phyloP scores from a whole-genome alignment of 2,329 filamentous ascomycete species.

The Dichotomopilus funicola region DNA sequence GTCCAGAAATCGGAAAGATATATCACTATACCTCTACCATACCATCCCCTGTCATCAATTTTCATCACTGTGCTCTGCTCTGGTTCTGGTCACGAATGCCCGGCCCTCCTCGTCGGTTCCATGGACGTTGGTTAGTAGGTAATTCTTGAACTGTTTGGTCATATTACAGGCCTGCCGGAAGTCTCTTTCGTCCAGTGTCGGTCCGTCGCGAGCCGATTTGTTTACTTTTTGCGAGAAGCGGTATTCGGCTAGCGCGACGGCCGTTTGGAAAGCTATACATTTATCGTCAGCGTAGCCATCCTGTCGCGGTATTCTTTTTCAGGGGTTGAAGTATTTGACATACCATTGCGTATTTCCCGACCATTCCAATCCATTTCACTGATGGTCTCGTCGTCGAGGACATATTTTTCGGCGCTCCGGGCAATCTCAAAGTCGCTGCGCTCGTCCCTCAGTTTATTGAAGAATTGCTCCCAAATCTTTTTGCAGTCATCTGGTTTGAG shows the following conservation, averaged over 20 bases:
- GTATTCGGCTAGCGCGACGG: background rate
- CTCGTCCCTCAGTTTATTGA: background rate
- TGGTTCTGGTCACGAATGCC: too few relatives aligned
- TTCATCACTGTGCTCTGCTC: too few relatives aligned
- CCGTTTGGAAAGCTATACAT: background rate
- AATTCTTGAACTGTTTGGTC: background rate
- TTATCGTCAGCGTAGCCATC: too few relatives aligned
- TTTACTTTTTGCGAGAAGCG: background rate
- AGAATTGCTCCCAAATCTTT: background rate
- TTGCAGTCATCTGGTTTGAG: background rate
- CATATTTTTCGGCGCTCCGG: background rate
- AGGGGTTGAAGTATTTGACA: background rate
- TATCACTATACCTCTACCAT: too few relatives aligned
- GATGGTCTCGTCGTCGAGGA: background rate
- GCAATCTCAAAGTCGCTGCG: too few relatives aligned
- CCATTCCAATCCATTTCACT: background rate
- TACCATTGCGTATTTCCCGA: background rate
- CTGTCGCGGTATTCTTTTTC: background rate
- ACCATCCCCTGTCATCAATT: too few relatives aligned
- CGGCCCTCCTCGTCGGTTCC: too few relatives aligned
- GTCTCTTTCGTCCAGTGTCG: background rate
- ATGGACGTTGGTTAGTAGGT: background rate
- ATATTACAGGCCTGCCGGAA: background rate
- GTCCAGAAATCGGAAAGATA: too few relatives aligned
- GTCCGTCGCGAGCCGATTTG: background rate